Evolutionary conservation across 139 green algal species (phyloP).

Genomic region (Coelastrella sp.): DNA sequence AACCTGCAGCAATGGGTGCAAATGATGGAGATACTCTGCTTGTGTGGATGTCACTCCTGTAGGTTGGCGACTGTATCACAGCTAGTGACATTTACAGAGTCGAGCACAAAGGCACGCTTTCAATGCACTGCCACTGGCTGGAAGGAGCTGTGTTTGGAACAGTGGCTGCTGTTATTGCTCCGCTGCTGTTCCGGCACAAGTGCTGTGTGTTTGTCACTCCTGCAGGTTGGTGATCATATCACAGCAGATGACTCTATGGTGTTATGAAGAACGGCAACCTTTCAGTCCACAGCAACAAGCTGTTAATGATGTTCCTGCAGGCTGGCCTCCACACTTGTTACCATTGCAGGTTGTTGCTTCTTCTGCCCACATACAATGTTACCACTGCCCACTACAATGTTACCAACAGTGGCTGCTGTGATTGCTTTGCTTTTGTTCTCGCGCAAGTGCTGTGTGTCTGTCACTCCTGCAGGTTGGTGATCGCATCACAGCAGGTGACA

Average conservation of each 20-base stretch:
- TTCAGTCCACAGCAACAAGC: neutral
- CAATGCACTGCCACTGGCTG: too few species aligned
- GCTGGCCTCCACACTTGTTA: too few species aligned
- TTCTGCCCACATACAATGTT: too few species aligned
- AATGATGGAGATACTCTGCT: too few species aligned
- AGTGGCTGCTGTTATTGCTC: too few species aligned
- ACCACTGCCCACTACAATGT: too few species aligned
- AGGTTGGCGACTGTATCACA: conserved; percentile 94
- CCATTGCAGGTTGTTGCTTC: too few species aligned
- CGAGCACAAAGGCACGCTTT: conserved; percentile 43
- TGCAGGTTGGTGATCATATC: conserved; percentile 92
- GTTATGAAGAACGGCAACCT: conserved; percentile 85
- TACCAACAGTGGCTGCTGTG: too few species aligned
- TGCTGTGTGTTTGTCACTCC: neutral
- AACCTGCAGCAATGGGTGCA: too few species aligned
- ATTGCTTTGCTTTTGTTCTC: neutral
- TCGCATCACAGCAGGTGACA: conserved; percentile 94
- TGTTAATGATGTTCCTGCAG: too few species aligned
- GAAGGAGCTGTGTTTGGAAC: too few species aligned
- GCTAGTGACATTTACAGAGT: conserved; percentile 89
- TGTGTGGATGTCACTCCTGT: neutral
- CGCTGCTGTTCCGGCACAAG: too few species aligned
- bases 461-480: conserved; percentile 85
- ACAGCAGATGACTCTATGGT: conserved; percentile 96
- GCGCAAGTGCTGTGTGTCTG: neutral